Conservation (phyloP, 1,139 yeast species). For the Hansenula lynferdii region DNA sequence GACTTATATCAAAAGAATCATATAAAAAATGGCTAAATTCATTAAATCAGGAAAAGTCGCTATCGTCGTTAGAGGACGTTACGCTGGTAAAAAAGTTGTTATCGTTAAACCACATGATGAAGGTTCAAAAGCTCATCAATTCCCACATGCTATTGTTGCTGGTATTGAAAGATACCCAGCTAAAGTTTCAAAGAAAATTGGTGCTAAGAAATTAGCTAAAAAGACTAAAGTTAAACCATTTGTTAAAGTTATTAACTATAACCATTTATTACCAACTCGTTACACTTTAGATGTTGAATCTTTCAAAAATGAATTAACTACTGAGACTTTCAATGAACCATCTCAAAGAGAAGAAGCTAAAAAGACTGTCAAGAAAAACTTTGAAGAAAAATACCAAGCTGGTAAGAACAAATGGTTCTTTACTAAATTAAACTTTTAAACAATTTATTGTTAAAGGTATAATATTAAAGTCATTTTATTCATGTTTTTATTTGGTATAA, state of each 20-base stretch:
- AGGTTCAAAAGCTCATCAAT: conserved; percentile 98
- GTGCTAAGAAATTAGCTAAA: conserved; percentile 95
- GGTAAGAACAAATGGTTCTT: conserved; percentile 99
- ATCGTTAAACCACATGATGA: conserved; percentile 98
- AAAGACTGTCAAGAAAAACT: conserved; percentile 98
- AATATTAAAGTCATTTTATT: too few species aligned
- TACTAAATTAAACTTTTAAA: conserved; percentile 96
- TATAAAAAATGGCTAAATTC: conserved; percentile 81
- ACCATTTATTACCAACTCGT: conserved; percentile 99
- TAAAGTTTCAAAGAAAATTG: conserved; percentile 93
- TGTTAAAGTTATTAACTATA: conserved; percentile 98
- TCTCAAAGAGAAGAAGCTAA: conserved; percentile 98
- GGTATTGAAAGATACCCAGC: conserved; percentile 99
- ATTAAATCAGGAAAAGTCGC: conserved; percentile 99
- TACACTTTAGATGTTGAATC: conserved; percentile 96
- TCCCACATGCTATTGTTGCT: conserved; percentile 99
- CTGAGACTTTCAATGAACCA: conserved; percentile 96
- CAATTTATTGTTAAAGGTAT: too few species aligned
- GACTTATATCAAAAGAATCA: neutral
- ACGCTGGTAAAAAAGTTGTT: conserved; percentile 99
- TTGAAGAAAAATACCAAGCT: conserved; percentile 99
- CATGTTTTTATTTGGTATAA: too few species aligned
- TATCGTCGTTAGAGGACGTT: conserved; percentile 99
- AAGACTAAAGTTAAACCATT: conserved; percentile 99
- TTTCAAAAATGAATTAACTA: conserved; percentile 85